phyloP scores from a whole-genome alignment of 495 filamentous ascomycete species.

The Bathelium albidoporum region DNA sequence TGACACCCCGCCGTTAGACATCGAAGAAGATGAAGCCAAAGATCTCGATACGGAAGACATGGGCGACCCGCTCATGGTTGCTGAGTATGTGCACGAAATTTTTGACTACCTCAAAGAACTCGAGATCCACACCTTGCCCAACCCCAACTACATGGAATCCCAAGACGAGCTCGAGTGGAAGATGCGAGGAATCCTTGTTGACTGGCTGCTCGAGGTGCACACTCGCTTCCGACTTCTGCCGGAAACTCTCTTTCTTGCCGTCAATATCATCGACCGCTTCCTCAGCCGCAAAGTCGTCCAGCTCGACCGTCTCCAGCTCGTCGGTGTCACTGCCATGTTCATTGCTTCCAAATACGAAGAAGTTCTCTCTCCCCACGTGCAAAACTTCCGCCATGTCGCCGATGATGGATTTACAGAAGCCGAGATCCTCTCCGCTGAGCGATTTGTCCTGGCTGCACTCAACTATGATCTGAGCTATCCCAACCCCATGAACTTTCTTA shows the following conservation, averaged over 20 bases:
- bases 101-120: conserved; percentile 91
- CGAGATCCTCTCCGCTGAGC: conserved; percentile 94
- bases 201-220: conserved; percentile 98
- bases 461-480: conserved; percentile 98
- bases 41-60: conserved; percentile 78
- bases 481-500: conserved; percentile 98
- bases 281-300: conserved; percentile 87
- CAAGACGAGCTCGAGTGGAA: conserved; percentile 96
- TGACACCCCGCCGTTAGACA: conserved; percentile 34
- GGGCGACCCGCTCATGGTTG: conserved; percentile 92
- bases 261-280: conserved; percentile 98
- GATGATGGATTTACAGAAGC: conserved; percentile 94
- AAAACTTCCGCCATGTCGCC: conserved; percentile 92
- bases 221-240: conserved; percentile 92
- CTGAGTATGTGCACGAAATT: conserved; percentile 94
- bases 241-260: conserved; percentile 92
- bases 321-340: conserved; percentile 97
- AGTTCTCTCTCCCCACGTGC: conserved; percentile 89
- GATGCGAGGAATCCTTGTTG: conserved; percentile 92
- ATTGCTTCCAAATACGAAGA: conserved; percentile 99
- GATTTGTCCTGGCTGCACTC: conserved; percentile 78
- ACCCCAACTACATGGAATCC: conserved; percentile 86
- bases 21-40: conserved; percentile 37
- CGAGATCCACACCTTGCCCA: conserved; percentile 73
- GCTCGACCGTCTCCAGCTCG: conserved; percentile 87